Conservation (phyloP, 139 green algal species). For the Picochlorum sp. region DNA sequence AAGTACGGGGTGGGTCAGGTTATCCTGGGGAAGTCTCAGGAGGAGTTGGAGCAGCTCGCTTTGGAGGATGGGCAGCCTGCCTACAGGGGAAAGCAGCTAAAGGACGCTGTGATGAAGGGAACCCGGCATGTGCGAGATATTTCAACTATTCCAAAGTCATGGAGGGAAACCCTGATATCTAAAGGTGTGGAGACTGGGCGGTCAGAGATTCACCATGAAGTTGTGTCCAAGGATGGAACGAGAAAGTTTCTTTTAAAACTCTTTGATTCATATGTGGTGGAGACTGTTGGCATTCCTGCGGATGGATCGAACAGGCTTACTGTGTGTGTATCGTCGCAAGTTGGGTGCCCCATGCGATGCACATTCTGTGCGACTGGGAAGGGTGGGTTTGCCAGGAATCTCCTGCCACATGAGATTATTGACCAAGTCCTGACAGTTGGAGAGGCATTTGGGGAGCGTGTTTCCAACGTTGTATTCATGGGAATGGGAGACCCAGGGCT, state of each 20-base stretch:
- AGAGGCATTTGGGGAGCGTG: slow-evolving; percentile 45
- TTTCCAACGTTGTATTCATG: slow-evolving; percentile 82
- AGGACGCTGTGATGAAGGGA: slow-evolving; percentile 49
- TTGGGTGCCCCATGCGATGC: slow-evolving; percentile 95
- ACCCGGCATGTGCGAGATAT: slow-evolving; percentile 41
- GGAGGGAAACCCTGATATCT: slow-evolving; percentile 37
- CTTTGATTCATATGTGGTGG: slow-evolving; percentile 75
- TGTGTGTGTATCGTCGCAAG: slow-evolving; percentile 91
- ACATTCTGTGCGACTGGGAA: slow-evolving; percentile 97
- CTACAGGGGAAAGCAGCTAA: slow-evolving; percentile 64
- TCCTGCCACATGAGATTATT: slow-evolving; percentile 86
- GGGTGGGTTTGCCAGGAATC: slow-evolving; percentile 90
- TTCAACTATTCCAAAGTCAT: slow-evolving; percentile 48
- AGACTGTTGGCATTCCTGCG: slow-evolving; percentile 72
- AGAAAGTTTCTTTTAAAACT: slow-evolving; percentile 90
- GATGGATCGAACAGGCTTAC: slow-evolving; percentile 57
- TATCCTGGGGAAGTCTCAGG: slow-evolving; percentile 38
- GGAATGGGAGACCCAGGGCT: slow-evolving; percentile 94
- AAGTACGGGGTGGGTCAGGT: slow-evolving; percentile 29
- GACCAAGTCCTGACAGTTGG: slow-evolving; percentile 75
- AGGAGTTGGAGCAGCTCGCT: slow-evolving; percentile 46
- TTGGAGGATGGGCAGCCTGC: slow-evolving; percentile 29
- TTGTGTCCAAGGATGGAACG: slow-evolving; percentile 63
- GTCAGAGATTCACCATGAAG: slow-evolving; percentile 50
- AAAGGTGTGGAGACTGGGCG: slow-evolving; percentile 52